These are phyloP conservation scores for Ilyonectria destructans DNA, from an alignment of 2,329 filamentous ascomycete genomes.

Conservation along the genomic window DNA sequence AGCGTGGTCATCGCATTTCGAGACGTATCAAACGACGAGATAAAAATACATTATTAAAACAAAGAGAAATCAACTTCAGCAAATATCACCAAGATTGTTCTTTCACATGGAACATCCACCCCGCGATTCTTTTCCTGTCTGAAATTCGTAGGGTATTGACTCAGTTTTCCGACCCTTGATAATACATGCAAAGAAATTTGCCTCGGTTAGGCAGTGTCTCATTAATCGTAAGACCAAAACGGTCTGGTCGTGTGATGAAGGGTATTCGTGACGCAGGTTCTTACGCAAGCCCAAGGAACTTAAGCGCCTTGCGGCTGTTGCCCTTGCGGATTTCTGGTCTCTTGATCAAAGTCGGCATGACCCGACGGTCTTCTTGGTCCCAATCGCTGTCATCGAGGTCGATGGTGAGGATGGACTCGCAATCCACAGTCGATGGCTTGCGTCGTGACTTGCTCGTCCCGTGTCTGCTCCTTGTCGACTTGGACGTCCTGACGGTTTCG, in stretches of 20 bases:
- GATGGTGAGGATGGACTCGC: constrained; percentile 53
- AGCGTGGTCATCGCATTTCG: background rate
- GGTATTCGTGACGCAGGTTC: background rate
- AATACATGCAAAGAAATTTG: constrained; percentile 37
- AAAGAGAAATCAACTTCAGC: constrained; percentile 5
- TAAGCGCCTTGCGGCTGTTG: constrained; percentile 68
- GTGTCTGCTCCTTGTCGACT: constrained; percentile 50
- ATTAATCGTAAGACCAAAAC: constrained; percentile 40
- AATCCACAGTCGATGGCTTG: constrained; percentile 45
- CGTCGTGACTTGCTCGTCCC: constrained; percentile 50
- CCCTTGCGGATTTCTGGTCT: constrained; percentile 56
- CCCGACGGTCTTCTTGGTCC: constrained; percentile 65
- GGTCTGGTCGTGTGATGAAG: background rate
- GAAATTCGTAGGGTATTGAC: constrained; percentile 25
- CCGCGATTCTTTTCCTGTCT: constrained; percentile 22
- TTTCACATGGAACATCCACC: constrained; percentile 8
- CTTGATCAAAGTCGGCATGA: constrained; percentile 67
- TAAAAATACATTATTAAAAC: background rate
- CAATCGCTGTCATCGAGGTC: constrained; percentile 61
- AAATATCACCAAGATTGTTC: constrained; percentile 18
- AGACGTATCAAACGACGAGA: background rate
- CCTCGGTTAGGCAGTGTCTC: constrained; percentile 37
- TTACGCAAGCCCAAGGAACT: constrained; percentile 67
- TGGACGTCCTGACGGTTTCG: constrained; percentile 52
- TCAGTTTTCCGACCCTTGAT: constrained; percentile 14